phyloP scores from a whole-genome alignment of 306 rosid genomes.

The Vachellia pachyceras region DNA sequence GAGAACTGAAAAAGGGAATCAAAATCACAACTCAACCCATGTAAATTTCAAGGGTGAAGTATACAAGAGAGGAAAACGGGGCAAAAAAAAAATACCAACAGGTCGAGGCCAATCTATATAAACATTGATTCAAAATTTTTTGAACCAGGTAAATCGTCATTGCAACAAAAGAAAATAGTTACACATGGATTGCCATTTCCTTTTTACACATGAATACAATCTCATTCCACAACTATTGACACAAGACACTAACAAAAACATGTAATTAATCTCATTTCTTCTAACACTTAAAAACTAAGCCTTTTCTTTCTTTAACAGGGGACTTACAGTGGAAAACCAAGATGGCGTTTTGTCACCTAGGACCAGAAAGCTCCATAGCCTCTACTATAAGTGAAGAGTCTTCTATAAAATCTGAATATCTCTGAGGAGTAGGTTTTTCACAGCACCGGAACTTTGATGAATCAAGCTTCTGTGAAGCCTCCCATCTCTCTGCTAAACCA shows the following conservation, averaged over 20 bases:
- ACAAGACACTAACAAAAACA: conserved; percentile 52
- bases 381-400: conserved; percentile 92
- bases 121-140: conserved; percentile 38
- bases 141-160: conserved; percentile 43
- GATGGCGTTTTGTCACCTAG: conserved; percentile 68
- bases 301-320: conserved; percentile 17
- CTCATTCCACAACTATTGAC: conserved; percentile 67
- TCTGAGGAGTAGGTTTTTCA: conserved; percentile 73
- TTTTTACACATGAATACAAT: conserved; percentile 65
- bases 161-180: conserved; percentile 46
- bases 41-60: not conserved
- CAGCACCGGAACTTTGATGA: conserved; percentile 65
- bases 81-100: too few relatives aligned
- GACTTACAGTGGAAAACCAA: conserved; percentile 36
- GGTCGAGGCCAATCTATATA: conserved; percentile 28
- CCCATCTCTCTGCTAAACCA: conserved; percentile 98
- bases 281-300: conserved; percentile 39
- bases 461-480: conserved; percentile 82
- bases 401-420: conserved; percentile 88
- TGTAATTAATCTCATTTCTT: conserved; percentile 35
- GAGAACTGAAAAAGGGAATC: too few relatives aligned
- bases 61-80: not conserved
- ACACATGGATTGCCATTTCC: conserved; percentile 53
- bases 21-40: not conserved
- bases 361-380: conserved; percentile 99